These are phyloP conservation scores for Parietaria judaica DNA, from an alignment of 306 rosid genomes.

Conservation along the genomic window DNA sequence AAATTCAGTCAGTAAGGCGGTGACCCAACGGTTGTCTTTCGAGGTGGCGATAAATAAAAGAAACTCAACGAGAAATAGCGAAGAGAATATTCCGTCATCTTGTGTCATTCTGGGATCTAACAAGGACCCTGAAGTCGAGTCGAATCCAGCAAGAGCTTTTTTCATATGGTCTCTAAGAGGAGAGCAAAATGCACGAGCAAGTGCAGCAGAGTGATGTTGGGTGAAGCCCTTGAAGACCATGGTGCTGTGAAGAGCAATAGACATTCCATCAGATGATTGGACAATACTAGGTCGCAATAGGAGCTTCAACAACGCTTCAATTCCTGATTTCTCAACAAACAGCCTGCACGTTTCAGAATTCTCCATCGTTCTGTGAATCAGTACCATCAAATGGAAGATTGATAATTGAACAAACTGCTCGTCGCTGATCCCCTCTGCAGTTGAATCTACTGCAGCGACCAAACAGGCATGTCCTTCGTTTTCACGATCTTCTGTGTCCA, in stretches of 20 bases:
- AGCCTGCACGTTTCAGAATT: slow-evolving; percentile 88
- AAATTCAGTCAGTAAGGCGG: slow-evolving; percentile 78
- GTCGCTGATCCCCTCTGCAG: slow-evolving; percentile 54
- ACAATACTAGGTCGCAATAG: slow-evolving; percentile 63
- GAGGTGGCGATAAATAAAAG: slow-evolving; percentile 95
- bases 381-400: slow-evolving; percentile 85
- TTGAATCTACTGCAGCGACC: slow-evolving; percentile 40
- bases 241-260: slow-evolving; percentile 90
- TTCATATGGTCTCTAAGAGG: slow-evolving; percentile 66
- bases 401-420: slow-evolving; percentile 69
- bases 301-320: slow-evolving; percentile 80
- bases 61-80: slow-evolving; percentile 82
- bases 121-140: slow-evolving; percentile 44
- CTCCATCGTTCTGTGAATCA: slow-evolving; percentile 92
- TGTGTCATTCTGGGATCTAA: slow-evolving; percentile 66
- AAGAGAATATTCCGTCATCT: slow-evolving; percentile 55
- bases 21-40: slow-evolving; percentile 90
- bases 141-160: slow-evolving; percentile 67
- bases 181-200: slow-evolving; percentile 85
- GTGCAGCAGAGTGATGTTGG: slow-evolving; percentile 80
- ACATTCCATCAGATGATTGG: slow-evolving; percentile 91
- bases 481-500: slow-evolving; percentile 63
- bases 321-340: slow-evolving; percentile 91
- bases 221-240: slow-evolving; percentile 96
- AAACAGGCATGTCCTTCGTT: slow-evolving; percentile 41